Percentiles rank a stretch among this genome's conserved stretches.
Conservation (phyloP, 495 filamentous ascomycete genomes). For the Penicillium maclennaniae region DNA sequence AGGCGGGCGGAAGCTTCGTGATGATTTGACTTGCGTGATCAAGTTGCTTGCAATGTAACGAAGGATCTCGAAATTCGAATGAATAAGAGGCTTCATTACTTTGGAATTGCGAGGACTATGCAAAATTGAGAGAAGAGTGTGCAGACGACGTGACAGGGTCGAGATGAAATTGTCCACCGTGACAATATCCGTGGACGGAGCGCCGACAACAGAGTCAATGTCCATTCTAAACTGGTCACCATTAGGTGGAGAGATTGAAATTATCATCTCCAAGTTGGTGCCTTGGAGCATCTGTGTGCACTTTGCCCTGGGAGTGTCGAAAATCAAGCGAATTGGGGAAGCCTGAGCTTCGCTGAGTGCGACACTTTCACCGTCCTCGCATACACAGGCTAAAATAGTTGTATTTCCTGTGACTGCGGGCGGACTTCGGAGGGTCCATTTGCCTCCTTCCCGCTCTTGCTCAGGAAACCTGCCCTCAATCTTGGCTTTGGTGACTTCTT, state of each 20-base stretch:
- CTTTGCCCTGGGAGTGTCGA: slow-evolving; percentile 31
- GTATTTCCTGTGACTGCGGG: slow-evolving; percentile 56
- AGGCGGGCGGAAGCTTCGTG: slow-evolving; percentile 62
- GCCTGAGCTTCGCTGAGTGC: slow-evolving; percentile 25
- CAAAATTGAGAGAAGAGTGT: slow-evolving; percentile 62
- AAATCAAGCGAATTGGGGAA: slow-evolving; percentile 36
- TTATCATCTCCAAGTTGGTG: slow-evolving; percentile 36
- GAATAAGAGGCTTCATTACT: slow-evolving; percentile 52
- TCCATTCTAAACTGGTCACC: slow-evolving; percentile 55
- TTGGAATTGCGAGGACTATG: slow-evolving; percentile 63
- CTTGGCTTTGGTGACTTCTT: slow-evolving; percentile 82
- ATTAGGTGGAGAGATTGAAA: slow-evolving; percentile 30
- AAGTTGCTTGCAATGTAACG: slow-evolving; percentile 61
- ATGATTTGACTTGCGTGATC: slow-evolving; percentile 53
- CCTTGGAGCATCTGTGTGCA: slow-evolving; percentile 29
- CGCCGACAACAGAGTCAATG: slow-evolving; percentile 58
- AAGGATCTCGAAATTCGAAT: slow-evolving; percentile 63
- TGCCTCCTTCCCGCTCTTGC: slow-evolving; percentile 68
- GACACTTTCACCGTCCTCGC: slow-evolving; percentile 55
- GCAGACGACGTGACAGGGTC: slow-evolving; percentile 58
- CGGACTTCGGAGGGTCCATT: slow-evolving; percentile 73
- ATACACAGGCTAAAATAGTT: slow-evolving; percentile 69
- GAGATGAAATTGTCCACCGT: slow-evolving; percentile 63
- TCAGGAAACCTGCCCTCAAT: slow-evolving; percentile 82
- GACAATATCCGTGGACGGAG: slow-evolving; percentile 62